Percentiles rank a stretch among this genome's conserved stretches.
Conservation (phyloP, 1,284 basidiomycete genomes). For the Fomitopsis palustris region DNA sequence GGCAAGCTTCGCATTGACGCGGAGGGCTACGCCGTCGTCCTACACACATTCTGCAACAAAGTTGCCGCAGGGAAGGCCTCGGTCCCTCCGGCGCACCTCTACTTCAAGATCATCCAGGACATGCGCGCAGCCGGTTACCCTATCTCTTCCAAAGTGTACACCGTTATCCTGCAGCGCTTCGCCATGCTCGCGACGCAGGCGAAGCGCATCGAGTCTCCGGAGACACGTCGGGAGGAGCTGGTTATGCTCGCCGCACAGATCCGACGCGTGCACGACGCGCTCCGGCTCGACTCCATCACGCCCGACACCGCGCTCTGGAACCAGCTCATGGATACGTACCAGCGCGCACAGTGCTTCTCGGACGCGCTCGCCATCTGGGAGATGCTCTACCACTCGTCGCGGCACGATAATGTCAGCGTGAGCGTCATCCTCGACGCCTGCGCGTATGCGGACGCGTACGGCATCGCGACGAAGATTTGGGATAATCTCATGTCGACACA, state of each 20-base stretch:
- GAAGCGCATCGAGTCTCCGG: constrained; percentile 16
- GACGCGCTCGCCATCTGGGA: constrained; percentile 84
- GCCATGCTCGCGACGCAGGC: constrained; percentile 39
- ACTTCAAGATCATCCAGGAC: constrained; percentile 80
- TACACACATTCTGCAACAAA: constrained; percentile 54
- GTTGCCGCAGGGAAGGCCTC: constrained; percentile 35
- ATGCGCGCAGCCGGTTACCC: constrained; percentile 70
- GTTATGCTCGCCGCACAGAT: constrained; percentile 42
- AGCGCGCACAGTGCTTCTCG: constrained; percentile 64
- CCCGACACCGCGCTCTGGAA: constrained; percentile 82
- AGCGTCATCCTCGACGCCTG: constrained; percentile 86
- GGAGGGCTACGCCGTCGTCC: constrained; percentile 55
- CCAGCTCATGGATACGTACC: constrained; percentile 88
- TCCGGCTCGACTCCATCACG: constrained; percentile 75
- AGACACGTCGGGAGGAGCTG: constrained; percentile 12
- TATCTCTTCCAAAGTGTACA: constrained; percentile 65
- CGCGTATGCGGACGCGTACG: constrained; percentile 53
- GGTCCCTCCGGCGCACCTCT: constrained; percentile 40
- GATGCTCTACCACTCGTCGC: constrained; percentile 56
- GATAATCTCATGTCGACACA: constrained; percentile 44
- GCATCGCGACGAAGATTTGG: constrained; percentile 52
- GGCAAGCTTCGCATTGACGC: constrained; percentile 42
- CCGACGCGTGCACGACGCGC: constrained; percentile 72
- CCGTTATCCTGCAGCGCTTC: constrained; percentile 63
- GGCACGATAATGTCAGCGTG: constrained; percentile 64